Evolutionary conservation across 805 yeast species (phyloP).

Genomic region (Candida nemodendra): DNA sequence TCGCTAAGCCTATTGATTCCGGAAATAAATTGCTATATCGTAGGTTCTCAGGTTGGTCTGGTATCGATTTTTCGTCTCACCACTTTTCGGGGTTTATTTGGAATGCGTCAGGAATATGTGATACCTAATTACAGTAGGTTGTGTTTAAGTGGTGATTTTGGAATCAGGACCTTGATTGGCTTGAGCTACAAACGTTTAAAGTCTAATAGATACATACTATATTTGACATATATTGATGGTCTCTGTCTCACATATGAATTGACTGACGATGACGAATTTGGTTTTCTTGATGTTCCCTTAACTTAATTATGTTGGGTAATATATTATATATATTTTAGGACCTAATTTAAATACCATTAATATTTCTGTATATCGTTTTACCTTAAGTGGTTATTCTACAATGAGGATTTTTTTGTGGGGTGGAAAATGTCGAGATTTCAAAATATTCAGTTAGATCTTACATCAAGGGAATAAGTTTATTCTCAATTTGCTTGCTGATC

Average conservation of each 20-base stretch:
- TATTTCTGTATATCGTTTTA: no score
- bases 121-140: slow-evolving; percentile 32
- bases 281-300: slow-evolving; percentile 4
- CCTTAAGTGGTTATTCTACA: no score
- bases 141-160: slow-evolving; percentile 21
- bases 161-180: slow-evolving; percentile 26
- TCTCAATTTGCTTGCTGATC: no score
- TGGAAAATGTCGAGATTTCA: no score
- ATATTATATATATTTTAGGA: no score
- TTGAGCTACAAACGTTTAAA: slow-evolving; percentile 15
- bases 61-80: slow-evolving; percentile 43
- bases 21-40: slow-evolving; percentile 39
- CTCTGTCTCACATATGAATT: slow-evolving; percentile 25
- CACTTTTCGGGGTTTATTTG: slow-evolving; percentile 39
- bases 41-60: slow-evolving; percentile 45
- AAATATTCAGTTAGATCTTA: no score
- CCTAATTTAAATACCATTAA: no score
- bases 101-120: slow-evolving; percentile 44
- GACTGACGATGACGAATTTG: slow-evolving; percentile 5
- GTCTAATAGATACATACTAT: slow-evolving; percentile 15
- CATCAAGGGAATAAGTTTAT: no score
- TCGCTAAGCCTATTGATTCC: slow-evolving; percentile 36
- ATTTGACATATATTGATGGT: slow-evolving; percentile 28
- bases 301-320: no score
- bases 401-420: background rate